A percentile compares a stretch with the other conserved stretches of the same genome.
These are phyloP conservation scores for Candida peoriensis DNA, from an alignment of 805 yeast species.

Conservation along the genomic window DNA sequence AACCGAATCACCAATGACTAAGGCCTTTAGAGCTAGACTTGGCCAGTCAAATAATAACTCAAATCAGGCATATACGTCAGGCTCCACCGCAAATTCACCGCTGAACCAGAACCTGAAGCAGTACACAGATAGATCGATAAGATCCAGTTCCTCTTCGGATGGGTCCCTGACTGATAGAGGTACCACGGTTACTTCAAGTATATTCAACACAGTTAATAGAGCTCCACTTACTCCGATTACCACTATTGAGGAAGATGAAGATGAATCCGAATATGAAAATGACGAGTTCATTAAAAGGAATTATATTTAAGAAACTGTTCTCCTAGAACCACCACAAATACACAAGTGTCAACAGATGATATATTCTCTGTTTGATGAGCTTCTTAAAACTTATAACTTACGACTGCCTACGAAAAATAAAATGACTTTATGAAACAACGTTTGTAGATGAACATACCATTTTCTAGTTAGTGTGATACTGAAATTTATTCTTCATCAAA, in stretches of 20 bases:
- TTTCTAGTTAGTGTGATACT: no score
- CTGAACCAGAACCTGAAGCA: background rate
- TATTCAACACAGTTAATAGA: conserved; percentile 12
- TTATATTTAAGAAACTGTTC: no score
- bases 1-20: conserved; percentile 12
- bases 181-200: conserved; percentile 11
- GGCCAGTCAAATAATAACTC: background rate
- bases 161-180: conserved; percentile 4
- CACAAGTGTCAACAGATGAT: no score
- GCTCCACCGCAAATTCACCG: background rate
- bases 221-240: conserved; percentile 17
- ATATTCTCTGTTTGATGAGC: no score
- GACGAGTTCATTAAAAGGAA: no score
- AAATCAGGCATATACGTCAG: background rate
- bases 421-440: no score
- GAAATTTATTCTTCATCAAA: no score
- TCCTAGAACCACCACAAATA: no score
- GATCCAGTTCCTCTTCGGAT: background rate
- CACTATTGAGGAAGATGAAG: conserved; percentile 19
- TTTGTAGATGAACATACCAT: no score
- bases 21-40: conserved; percentile 17
- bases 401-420: no score
- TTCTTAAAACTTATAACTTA: no score
- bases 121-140: background rate
- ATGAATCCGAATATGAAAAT: no score